Evolutionary conservation across 306 rosid genomes (phyloP), one percentile per base, ranked within the genome.

Genomic region (Pyrus betulifolia): DNA sequence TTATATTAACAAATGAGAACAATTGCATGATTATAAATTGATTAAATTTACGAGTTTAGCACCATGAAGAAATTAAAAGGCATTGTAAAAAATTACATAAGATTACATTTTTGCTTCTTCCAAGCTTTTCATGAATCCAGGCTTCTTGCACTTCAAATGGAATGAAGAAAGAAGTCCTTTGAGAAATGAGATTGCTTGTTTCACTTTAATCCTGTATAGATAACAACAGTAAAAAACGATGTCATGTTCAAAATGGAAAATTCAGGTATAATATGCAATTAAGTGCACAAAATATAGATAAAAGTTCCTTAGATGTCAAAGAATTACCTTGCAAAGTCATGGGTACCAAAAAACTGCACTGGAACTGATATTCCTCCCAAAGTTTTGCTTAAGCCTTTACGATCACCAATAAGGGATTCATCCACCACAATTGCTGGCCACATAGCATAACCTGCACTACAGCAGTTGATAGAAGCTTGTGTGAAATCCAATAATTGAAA

Each of bases 371-470:
- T 83, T 81, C 99, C 97, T 74, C 90, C 96, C 19, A 82, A 66
- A 72, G 79, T 72, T 35, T 59, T 85, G 79, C 87, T 89, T 76
- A 95, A 81, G 73, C 99, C 98, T 85, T 89, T 91, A 38, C 93
- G 88, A 70, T 84, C 91, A 79, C 93, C 90, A 67, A 91, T 88
- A 81, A 90, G 89, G 61, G 96, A 89, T 84, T 96, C 98, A 46
- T 96, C 98, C 72, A 96, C 86, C 75, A 96, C 95, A 83, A 96
- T 84, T 76, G 99, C 99, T 46, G 99, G 99, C 99, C 99, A 96
- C 99, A 92, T 92, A 69, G 99, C 98, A 91, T 92, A 87, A 66
- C 99, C 99, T 96, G 86, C 81, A 84, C 84, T 83, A 74, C 68
- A 61, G 67, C 86, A 59, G 72, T 78, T 62, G 73, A 69, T 64